Percentiles rank a stretch among this genome's conserved stretches.
Evolutionary conservation across 1,139 yeast species (phyloP).

Genomic region (Debaryomyces psychrophilus): DNA sequence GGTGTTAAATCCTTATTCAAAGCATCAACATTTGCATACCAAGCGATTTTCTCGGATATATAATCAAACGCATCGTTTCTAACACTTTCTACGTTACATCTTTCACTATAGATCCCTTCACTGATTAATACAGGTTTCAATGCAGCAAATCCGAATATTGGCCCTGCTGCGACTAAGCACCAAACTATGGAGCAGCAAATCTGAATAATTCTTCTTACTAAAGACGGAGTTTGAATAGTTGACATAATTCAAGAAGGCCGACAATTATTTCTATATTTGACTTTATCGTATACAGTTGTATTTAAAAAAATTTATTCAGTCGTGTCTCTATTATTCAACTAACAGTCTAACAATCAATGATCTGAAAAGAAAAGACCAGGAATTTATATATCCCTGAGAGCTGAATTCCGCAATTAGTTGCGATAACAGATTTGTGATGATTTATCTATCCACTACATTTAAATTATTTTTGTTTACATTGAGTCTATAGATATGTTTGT

Average conservation of each 20-base stretch:
- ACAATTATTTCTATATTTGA: not conserved
- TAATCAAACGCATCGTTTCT: constrained; percentile 14
- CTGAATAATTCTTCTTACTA: constrained; percentile 28
- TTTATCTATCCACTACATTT: not conserved
- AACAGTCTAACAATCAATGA: too few relatives aligned
- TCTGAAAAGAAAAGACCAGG: not conserved
- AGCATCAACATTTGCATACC: not conserved
- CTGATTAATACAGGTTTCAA: constrained; percentile 76
- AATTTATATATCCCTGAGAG: not conserved
- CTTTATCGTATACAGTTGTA: not conserved
- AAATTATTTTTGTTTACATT: not conserved
- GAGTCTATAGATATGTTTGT: not conserved
- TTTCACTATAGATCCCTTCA: constrained; percentile 73
- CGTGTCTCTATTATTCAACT: too few relatives aligned
- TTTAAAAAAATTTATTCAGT: not conserved
- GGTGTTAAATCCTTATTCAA: constrained; percentile 16
- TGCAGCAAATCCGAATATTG: constrained; percentile 94
- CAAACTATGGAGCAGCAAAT: constrained; percentile 70
- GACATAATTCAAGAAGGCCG: constrained; percentile 10
- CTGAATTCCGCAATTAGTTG: not conserved
- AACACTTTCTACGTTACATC: constrained; percentile 41
- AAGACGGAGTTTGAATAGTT: constrained; percentile 19
- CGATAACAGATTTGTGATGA: not conserved
- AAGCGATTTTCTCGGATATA: constrained; percentile 18
- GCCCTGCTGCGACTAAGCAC: constrained; percentile 92